Evolutionary conservation across 1,139 yeast genomes (phyloP), one percentile per base, ranked within the genome.

Genomic region (Geotrichum bryndzae): DNA sequence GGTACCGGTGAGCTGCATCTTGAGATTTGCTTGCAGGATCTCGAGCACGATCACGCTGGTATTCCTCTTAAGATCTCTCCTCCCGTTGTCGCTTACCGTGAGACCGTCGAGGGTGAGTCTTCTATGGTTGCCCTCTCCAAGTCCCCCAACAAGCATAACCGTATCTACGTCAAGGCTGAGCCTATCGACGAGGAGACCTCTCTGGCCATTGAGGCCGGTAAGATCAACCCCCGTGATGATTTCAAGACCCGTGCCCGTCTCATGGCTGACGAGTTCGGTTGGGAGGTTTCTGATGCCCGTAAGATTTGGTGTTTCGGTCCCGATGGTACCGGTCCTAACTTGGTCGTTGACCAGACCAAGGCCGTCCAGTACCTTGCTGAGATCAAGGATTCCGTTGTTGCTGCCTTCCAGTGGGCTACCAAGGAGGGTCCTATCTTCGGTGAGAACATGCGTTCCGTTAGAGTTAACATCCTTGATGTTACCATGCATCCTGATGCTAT

Each of bases 261-360:
- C 79, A 85, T 94, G 86, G 98, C 99, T 77, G 99, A 94, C 80
- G 96, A 94, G 80, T 95, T 81, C 88, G 97, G 94, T 74, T 94
- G 99, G 99, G 98, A 94, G 79, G 97, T 94, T 78, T 85, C 97
- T 76, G 99, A 94, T 78, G 99, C 98, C 82, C 91, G 99, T 88
- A 94, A 94, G 95, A 94, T 94, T 79, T 94, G 99, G 99, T 91
- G 97, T 89, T 94, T 94, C 91, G 99, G 99, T 85, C 99, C 99
- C 80, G 99, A 94, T 78, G 97, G 97, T 83, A 85, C 84, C 80
- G 99, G 99, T 84, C 94, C 99, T 77, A 94, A 94, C 85, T 82
- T 94, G 79, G 97, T 94, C 79, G 96, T 94, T 82, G 99, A 94
- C 84, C 97, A 92, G 84, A 92, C 99, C 78, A 94, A 94, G 94